Conservation (phyloP, 73 alveolate species). For the Blepharisma japonicum region DNA sequence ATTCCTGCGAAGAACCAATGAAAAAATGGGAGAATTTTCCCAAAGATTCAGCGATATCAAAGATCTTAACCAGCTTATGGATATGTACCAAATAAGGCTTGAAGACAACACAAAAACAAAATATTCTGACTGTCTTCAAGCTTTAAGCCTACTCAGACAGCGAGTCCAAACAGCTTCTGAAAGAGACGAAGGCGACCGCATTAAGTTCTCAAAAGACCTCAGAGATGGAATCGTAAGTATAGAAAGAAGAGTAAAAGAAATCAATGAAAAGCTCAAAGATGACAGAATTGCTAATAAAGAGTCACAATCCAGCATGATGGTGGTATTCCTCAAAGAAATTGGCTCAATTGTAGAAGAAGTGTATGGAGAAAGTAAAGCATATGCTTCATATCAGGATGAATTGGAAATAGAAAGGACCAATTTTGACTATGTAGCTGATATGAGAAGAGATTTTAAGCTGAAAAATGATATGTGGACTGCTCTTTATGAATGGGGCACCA, state of each 20-base stretch:
- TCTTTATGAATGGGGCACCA: conserved; percentile 62
- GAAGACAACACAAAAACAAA: conserved; percentile 52
- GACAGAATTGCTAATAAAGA: conserved; percentile 37
- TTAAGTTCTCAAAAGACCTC: conserved; percentile 52
- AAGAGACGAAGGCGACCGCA: conserved; percentile 58
- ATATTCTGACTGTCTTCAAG: conserved; percentile 45
- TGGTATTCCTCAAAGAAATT: conserved; percentile 33
- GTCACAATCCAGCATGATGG: conserved; percentile 37
- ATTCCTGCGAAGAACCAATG: conserved; percentile 33
- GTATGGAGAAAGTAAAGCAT: conserved; percentile 61
- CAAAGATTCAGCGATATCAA: conserved; percentile 45
- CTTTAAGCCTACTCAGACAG: conserved; percentile 42
- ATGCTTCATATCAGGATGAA: conserved; percentile 61
- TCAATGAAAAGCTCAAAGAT: conserved; percentile 33
- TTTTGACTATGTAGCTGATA: conserved; percentile 62
- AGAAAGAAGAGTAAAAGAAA: conserved; percentile 37
- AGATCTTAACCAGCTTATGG: conserved; percentile 53
- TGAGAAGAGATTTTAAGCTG: conserved; percentile 56
- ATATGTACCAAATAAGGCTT: conserved; percentile 44
- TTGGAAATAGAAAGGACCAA: conserved; percentile 67
- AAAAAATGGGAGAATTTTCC: conserved; percentile 37
- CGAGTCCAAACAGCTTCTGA: conserved; percentile 56
- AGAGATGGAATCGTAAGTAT: conserved; percentile 41
- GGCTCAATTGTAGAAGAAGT: conserved; percentile 45
- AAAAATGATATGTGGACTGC: conserved; percentile 77